Evolutionary conservation across 768 basidiomycete genomes (phyloP).

Genomic region (Hypholoma fasciculare): DNA sequence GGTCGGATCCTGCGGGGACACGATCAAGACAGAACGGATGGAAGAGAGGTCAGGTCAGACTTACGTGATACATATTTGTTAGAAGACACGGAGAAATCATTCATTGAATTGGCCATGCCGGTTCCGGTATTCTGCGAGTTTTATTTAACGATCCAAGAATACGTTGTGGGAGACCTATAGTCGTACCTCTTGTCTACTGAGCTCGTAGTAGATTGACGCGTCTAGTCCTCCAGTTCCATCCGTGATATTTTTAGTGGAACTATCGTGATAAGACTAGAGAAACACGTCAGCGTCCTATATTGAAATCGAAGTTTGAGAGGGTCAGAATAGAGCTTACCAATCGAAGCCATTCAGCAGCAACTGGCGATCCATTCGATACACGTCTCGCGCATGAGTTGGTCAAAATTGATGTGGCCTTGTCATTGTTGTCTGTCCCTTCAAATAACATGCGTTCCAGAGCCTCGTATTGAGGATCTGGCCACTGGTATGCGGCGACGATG

Average conservation of each 20-base stretch:
- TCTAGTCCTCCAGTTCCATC: conserved; percentile 11
- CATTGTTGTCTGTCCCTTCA: conserved; percentile 3
- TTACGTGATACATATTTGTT: conserved; percentile 42
- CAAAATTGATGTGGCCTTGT: background rate
- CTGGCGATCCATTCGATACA: background rate
- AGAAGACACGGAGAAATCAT: conserved; percentile 34
- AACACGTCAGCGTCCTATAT: background rate
- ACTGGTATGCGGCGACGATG: background rate
- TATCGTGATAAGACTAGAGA: conserved; percentile 4
- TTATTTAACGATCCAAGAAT: background rate
- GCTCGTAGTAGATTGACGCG: conserved; percentile 11
- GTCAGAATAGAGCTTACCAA: background rate
- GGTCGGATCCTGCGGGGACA: conserved; percentile 34
- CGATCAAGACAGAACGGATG: no score
- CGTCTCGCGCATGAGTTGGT: background rate
- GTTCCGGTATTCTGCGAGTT: conserved; percentile 35
- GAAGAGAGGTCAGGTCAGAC: conserved; percentile 10
- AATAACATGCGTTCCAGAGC: conserved; percentile 2
- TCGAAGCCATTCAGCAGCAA: conserved; percentile 10
- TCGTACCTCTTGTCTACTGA: conserved; percentile 5
- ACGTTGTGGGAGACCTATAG: background rate
- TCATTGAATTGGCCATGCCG: conserved; percentile 35
- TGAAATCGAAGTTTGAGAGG: background rate
- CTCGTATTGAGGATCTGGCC: conserved; percentile 6
- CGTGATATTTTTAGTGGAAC: conserved; percentile 7